phyloP scores from a whole-genome alignment of 2,329 filamentous ascomycete genomes.

The Colletotrichum filicis region DNA sequence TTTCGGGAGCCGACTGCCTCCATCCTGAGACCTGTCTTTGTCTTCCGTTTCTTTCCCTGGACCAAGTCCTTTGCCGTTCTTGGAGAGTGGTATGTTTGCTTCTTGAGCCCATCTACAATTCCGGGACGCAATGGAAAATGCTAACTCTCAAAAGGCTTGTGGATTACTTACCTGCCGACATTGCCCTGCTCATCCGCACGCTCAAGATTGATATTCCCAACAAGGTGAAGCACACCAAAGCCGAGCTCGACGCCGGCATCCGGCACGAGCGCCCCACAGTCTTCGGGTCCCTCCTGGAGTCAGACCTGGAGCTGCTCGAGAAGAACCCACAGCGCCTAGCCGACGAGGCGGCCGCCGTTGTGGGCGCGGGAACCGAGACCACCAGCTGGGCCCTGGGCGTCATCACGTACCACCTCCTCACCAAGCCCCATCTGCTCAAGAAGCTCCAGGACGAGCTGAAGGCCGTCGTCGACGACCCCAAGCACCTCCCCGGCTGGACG shows the following conservation, averaged over 20 bases:
- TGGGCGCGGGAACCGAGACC: constrained; percentile 38
- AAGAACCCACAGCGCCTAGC: constrained; percentile 29
- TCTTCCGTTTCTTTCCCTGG: constrained; percentile 41
- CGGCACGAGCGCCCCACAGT: constrained; percentile 35
- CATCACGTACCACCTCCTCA: constrained; percentile 49
- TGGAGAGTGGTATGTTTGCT: constrained; percentile 28
- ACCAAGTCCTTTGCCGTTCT: constrained; percentile 34
- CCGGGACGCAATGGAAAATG: too few species aligned
- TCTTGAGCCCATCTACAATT: too few species aligned
- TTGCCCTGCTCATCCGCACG: constrained; percentile 34
- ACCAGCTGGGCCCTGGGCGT: constrained; percentile 44
- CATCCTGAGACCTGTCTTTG: constrained; percentile 37
- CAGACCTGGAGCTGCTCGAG: constrained; percentile 26
- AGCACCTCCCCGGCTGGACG: constrained; percentile 41
- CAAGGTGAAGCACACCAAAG: constrained; percentile 32
- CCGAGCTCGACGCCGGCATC: constrained; percentile 35
- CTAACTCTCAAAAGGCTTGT: constrained; percentile 22
- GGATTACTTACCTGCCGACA: constrained; percentile 31
- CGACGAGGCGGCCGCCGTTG: constrained; percentile 33
- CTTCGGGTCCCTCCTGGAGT: constrained; percentile 35
- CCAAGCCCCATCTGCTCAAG: constrained; percentile 43
- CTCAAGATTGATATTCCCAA: constrained; percentile 34
- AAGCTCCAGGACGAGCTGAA: constrained; percentile 44
- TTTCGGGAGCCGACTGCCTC: constrained; percentile 40
- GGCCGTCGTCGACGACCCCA: constrained; percentile 40